Evolutionary conservation across 208 protist species (phyloP).

Genomic region (Acanthamoeba sp.): DNA sequence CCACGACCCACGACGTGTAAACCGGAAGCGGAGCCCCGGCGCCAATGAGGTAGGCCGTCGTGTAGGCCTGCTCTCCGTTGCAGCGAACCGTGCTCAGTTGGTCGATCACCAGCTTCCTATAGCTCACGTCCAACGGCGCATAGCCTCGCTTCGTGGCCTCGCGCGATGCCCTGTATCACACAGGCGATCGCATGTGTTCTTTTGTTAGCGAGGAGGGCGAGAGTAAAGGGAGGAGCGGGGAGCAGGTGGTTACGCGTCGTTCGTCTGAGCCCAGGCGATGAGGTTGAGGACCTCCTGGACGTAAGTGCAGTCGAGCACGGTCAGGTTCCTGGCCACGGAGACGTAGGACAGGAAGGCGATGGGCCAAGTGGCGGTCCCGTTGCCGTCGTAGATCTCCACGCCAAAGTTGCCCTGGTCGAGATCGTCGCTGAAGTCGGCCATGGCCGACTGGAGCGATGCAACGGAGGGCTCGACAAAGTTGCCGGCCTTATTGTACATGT

Average conservation of each 20-base stretch:
- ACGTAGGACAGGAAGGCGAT: constrained; percentile 10
- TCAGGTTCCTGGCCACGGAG: background rate
- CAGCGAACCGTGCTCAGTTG: background rate
- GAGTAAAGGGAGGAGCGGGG: too few species aligned
- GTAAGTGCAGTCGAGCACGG: constrained; percentile 3
- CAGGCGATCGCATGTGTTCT: too few species aligned
- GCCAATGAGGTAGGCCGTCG: background rate
- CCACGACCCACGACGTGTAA: background rate
- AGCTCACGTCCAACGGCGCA: background rate
- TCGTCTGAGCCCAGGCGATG: constrained; percentile 16
- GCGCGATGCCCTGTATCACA: background rate
- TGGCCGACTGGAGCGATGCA: background rate
- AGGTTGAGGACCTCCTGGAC: background rate
- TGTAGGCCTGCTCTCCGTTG: constrained; percentile 5
- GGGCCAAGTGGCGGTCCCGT: constrained; percentile 12
- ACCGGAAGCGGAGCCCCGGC: background rate
- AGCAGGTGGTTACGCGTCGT: constrained; percentile 45
- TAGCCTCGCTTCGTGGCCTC: background rate
- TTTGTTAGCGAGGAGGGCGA: background rate
- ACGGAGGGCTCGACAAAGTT: background rate
- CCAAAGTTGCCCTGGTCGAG: background rate
- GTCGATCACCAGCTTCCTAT: background rate
- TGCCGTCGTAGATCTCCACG: background rate
- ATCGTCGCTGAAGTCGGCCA: background rate
- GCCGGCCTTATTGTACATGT: background rate